phyloP scores from a whole-genome alignment of 2,329 filamentous ascomycete species.

The Talaromyces sp. region DNA sequence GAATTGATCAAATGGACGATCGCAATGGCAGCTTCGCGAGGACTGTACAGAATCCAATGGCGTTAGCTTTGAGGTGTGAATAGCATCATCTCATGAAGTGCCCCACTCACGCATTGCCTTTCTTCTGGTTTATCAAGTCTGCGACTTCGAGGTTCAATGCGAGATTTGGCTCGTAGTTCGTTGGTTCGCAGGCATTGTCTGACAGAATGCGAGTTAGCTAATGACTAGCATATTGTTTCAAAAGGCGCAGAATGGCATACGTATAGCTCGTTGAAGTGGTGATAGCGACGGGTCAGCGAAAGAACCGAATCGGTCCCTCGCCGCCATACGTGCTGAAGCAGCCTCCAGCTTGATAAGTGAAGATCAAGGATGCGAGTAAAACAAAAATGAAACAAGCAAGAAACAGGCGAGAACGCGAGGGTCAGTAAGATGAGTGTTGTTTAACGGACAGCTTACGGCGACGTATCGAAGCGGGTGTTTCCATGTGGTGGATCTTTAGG shows the following conservation, averaged over 20 bases:
- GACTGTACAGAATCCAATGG: slow-evolving; percentile 35
- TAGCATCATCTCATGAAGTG: slow-evolving; percentile 2
- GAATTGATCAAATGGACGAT: slow-evolving; percentile 96
- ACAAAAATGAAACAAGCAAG: slow-evolving; percentile 12
- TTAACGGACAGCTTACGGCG: not conserved
- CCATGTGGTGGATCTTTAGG: slow-evolving; percentile 7
- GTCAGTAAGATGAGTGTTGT: not conserved
- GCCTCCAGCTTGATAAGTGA: slow-evolving; percentile 69
- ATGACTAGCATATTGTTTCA: not conserved
- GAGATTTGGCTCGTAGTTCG: slow-evolving; percentile 97
- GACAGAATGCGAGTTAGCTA: not conserved
- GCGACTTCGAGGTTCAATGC: slow-evolving; percentile 93
- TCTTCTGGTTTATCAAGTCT: slow-evolving; percentile 95
- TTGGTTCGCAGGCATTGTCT: slow-evolving; percentile 90
- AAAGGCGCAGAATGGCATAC: slow-evolving; percentile 36
- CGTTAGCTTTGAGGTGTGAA: not conserved
- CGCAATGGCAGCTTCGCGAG: slow-evolving; percentile 86
- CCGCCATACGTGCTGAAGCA: slow-evolving; percentile 88
- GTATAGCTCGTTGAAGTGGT: slow-evolving; percentile 89
- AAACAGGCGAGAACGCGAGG: not conserved
- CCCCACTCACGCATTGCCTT: slow-evolving; percentile 68
- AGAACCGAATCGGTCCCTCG: slow-evolving; percentile 86
- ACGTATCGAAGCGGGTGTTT: slow-evolving; percentile 2
- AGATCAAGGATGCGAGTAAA: slow-evolving; percentile 7
- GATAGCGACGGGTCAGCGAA: slow-evolving; percentile 73